phyloP scores from a whole-genome alignment of 78 protist genomes.

The Guillardia theta region DNA sequence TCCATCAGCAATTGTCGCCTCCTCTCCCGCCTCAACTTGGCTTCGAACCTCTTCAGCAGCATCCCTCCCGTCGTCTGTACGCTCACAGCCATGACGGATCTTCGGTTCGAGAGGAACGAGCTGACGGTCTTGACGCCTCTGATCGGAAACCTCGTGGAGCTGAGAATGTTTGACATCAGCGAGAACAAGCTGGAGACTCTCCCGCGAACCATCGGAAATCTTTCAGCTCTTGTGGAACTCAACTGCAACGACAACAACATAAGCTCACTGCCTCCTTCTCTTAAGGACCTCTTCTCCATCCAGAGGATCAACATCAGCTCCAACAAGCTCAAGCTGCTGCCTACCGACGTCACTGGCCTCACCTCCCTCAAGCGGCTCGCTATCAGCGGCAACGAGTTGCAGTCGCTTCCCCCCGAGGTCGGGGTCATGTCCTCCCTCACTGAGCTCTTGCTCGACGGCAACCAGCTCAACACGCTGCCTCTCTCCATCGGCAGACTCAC shows the following conservation, averaged over 20 bases:
- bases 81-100: constrained; percentile 42
- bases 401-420: not conserved
- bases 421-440: constrained; percentile 13
- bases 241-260: not conserved
- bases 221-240: not conserved
- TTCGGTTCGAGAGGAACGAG: constrained; percentile 10
- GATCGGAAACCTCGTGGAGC: constrained; percentile 19
- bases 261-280: not conserved
- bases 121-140: constrained; percentile 41
- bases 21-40: not conserved
- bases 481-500: constrained; percentile 25
- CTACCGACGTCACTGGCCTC: not conserved
- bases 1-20: constrained; percentile 19
- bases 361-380: not conserved
- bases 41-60: constrained; percentile 5
- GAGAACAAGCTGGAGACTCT: not conserved
- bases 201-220: constrained; percentile 11
- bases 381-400: constrained; percentile 14
- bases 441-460: not conserved
- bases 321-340: constrained; percentile 17
- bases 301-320: not conserved
- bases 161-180: not conserved
- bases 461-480: constrained; percentile 40
- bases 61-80: constrained; percentile 25
- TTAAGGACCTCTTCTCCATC: not conserved